Percentiles rank a stretch among this genome's conserved stretches.
phyloP scores from a whole-genome alignment of 208 protist species.

The Trypanosomatidae sp. region DNA sequence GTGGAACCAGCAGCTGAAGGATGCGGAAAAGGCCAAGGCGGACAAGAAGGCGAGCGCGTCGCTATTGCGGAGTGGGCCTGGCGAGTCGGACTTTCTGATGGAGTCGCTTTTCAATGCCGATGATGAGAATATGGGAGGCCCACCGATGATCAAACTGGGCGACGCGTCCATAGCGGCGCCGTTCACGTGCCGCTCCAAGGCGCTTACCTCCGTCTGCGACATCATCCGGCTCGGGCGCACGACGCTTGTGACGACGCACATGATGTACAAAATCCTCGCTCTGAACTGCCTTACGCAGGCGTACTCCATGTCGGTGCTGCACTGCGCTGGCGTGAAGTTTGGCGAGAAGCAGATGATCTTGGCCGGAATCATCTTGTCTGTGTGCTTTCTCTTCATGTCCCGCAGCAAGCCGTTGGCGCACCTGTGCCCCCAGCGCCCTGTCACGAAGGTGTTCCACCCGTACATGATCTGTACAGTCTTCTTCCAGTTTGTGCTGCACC shows the following conservation, averaged over 20 bases:
- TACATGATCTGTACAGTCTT: slow-evolving; percentile 96
- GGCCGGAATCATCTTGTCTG: slow-evolving; percentile 92
- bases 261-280: slow-evolving; percentile 99
- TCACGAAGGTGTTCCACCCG: slow-evolving; percentile 94
- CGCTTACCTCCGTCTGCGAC: slow-evolving; percentile 87
- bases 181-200: slow-evolving; percentile 93
- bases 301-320: slow-evolving; percentile 97
- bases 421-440: slow-evolving; percentile 92
- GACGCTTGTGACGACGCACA: slow-evolving; percentile 98
- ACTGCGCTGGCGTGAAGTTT: slow-evolving; percentile 96
- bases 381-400: slow-evolving; percentile 99
- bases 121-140: slow-evolving; percentile 54
- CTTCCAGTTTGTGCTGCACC: slow-evolving; percentile 96
- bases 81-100: slow-evolving; percentile 84
- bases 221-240: slow-evolving; percentile 97
- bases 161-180: slow-evolving; percentile 94
- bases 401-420: slow-evolving; percentile 91
- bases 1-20: slow-evolving; percentile 84
- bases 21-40: slow-evolving; percentile 47
- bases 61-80: slow-evolving; percentile 21
- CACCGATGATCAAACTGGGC: slow-evolving; percentile 92
- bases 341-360: slow-evolving; percentile 98
- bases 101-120: slow-evolving; percentile 90
- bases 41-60: slow-evolving; percentile 53
- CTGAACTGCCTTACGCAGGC: slow-evolving; percentile 98